Evolutionary conservation across 2,329 filamentous ascomycete species (phyloP).

Genomic region (Tolypocladium pustulatum): DNA sequence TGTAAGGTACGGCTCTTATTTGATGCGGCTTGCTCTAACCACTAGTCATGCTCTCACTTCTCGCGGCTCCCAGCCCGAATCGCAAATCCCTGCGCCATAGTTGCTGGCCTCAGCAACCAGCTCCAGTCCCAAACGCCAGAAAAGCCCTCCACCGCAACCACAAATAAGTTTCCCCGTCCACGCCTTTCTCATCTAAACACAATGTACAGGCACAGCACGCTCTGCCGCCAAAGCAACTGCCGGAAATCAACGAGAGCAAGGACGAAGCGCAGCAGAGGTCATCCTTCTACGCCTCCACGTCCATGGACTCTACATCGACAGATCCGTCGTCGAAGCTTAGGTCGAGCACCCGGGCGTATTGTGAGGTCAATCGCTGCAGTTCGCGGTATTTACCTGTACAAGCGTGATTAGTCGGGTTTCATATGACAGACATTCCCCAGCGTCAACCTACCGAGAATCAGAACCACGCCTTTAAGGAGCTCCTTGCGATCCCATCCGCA

Average conservation of each 20-base stretch:
- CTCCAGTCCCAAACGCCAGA: not conserved
- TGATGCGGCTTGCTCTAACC: not conserved
- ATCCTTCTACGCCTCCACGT: slow-evolving; percentile 18
- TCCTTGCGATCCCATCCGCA: slow-evolving; percentile 89
- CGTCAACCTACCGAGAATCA: slow-evolving; percentile 69
- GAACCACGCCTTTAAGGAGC: slow-evolving; percentile 78
- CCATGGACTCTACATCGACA: slow-evolving; percentile 32
- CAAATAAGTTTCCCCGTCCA: not conserved
- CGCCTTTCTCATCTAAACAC: not conserved
- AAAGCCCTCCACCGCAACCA: not conserved
- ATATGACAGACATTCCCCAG: not conserved
- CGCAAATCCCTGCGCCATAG: not conserved
- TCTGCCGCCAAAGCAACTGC: not conserved
- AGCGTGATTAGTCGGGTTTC: slow-evolving; percentile 11
- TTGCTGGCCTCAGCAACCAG: not conserved
- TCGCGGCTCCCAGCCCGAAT: not conserved
- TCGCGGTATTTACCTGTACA: slow-evolving; percentile 81
- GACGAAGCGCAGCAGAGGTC: not conserved
- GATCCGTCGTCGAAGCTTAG: slow-evolving; percentile 39
- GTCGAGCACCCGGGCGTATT: slow-evolving; percentile 78
- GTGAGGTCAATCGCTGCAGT: slow-evolving; percentile 85
- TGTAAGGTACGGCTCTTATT: not conserved
- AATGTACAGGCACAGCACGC: not conserved
- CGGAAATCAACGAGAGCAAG: not conserved
- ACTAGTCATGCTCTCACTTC: slow-evolving; percentile 4